Evolutionary conservation across 108 stramenopile species (phyloP), one percentile per base, ranked within the genome.

Genomic region (Skeletonema potamos): DNA sequence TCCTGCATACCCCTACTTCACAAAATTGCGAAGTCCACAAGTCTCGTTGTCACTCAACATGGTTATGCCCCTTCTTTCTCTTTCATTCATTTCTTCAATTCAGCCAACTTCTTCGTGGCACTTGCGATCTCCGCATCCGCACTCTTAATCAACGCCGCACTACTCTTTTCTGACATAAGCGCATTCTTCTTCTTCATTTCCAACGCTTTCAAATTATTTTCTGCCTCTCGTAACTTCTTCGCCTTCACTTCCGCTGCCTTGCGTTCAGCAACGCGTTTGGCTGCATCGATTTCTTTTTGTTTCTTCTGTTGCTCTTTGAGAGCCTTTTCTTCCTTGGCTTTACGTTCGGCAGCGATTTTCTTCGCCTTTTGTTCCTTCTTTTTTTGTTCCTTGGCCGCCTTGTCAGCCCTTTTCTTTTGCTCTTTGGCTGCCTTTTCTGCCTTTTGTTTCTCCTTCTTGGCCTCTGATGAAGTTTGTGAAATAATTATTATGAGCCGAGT

Each of bases 181-280:
- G 48, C 48, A 51, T 22, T 22, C 48, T 51, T 51, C 22, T 51
- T 51, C 22, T 51, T 51, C 48, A 51, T 51, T 51, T 51, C 48
- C 48, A 51, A 22, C 22, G 48, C 48, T 22, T 51, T 51, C 48
- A 51, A 51, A 18, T 18, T 24, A 1, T 22, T 13, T 22, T 51
- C 48, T 22, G 48, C 48, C 48, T 51, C 48, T 51, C n/a, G 20
- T 51, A 51, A 22, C 48, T 51, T 51, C 22, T 51, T 18, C 22
- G 48, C 48, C 48, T 51, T 51, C 3, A 20, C 48, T 51, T 51
- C 48, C 4, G 48, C 48, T 51, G 48, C 48, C 48, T 51, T 51
- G 22, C 48, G 48, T n/a, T 51, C 48, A 24, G 48, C 48, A n/a
- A 51, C 8, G 7, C 48, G 48, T 20, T 51, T 51, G 22, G 48